These are phyloP conservation scores for Penicillium sp. DNA, from an alignment of 2,329 filamentous ascomycete species.

Conservation along the genomic window DNA sequence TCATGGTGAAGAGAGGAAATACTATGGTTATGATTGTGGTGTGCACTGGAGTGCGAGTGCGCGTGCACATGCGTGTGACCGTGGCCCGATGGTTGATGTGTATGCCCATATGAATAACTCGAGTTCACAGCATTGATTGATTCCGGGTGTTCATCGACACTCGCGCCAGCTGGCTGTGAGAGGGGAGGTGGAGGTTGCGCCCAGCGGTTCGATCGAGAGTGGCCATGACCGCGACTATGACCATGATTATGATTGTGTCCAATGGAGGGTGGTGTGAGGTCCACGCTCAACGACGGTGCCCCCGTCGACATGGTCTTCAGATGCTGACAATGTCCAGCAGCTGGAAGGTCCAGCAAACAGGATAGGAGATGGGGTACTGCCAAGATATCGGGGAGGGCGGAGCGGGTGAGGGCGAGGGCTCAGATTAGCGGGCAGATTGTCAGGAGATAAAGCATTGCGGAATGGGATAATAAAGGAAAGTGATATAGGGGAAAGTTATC, in stretches of 20 bases:
- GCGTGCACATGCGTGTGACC: slow-evolving; percentile 40
- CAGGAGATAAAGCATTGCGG: neutral
- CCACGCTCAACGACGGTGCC: slow-evolving; percentile 29
- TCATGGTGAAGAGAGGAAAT: slow-evolving; percentile 18
- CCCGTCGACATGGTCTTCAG: slow-evolving; percentile 35
- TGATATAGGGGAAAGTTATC: neutral
- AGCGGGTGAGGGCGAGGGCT: neutral
- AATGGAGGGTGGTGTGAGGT: slow-evolving; percentile 26
- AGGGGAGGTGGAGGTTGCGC: slow-evolving; percentile 28
- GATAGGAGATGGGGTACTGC: slow-evolving; percentile 13
- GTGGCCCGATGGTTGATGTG: slow-evolving; percentile 22
- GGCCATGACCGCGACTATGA: slow-evolving; percentile 31
- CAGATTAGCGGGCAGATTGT: slow-evolving; percentile 2
- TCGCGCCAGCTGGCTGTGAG: slow-evolving; percentile 22
- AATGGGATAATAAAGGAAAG: neutral
- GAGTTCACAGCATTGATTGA: slow-evolving; percentile 12
- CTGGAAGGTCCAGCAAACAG: slow-evolving; percentile 9
- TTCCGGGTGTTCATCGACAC: slow-evolving; percentile 18
- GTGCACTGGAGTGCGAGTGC: slow-evolving; percentile 38
- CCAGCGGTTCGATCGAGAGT: slow-evolving; percentile 35
- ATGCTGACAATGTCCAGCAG: slow-evolving; percentile 7
- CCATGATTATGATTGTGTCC: slow-evolving; percentile 28
- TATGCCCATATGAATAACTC: slow-evolving; percentile 26
- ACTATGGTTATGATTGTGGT: slow-evolving; percentile 28
- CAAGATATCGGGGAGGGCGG: slow-evolving; percentile 11